Conservation (phyloP, 2,329 filamentous ascomycete genomes). For the Macroventuria anomochaeta region DNA sequence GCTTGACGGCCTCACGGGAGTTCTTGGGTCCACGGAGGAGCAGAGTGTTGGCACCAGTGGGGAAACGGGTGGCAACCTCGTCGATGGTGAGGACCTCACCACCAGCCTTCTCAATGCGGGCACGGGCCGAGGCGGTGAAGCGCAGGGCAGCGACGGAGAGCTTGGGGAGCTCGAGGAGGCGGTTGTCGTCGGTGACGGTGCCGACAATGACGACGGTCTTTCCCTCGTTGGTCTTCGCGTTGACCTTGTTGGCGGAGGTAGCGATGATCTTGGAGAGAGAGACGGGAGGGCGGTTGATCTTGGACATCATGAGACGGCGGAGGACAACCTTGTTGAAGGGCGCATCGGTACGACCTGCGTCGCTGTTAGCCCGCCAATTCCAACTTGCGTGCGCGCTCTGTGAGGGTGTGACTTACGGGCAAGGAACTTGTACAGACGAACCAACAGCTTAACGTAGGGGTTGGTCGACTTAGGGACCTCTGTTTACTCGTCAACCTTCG, state of each 20-base stretch:
- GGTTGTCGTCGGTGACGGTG: constrained; percentile 21
- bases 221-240: constrained; percentile 65
- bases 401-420: constrained; percentile 71
- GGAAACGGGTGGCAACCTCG: constrained; percentile 93
- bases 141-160: constrained; percentile 90
- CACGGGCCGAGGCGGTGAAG: constrained; percentile 95
- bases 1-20: constrained; percentile 95
- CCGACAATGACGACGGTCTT: constrained; percentile 83
- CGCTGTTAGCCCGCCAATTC: constrained; percentile 34
- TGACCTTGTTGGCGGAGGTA: constrained; percentile 60
- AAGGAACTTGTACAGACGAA: constrained; percentile 98
- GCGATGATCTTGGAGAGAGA: constrained; percentile 89
- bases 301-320: constrained; percentile 96
- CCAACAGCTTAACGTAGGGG: constrained; percentile 94
- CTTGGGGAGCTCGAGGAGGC: constrained; percentile 74
- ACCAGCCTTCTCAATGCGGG: constrained; percentile 89
- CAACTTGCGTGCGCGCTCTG: constrained; percentile 9
- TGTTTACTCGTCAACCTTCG: constrained; percentile 48
- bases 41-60: constrained; percentile 95
- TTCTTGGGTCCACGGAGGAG: constrained; percentile 99
- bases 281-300: constrained; percentile 89
- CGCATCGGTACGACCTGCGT: constrained; percentile 86
- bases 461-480: constrained; percentile 84
- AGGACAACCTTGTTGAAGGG: constrained; percentile 99
- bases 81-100: constrained; percentile 96